These are phyloP conservation scores for Grosmannia penicillata DNA, from an alignment of 2,329 filamentous ascomycete genomes.

Conservation along the genomic window DNA sequence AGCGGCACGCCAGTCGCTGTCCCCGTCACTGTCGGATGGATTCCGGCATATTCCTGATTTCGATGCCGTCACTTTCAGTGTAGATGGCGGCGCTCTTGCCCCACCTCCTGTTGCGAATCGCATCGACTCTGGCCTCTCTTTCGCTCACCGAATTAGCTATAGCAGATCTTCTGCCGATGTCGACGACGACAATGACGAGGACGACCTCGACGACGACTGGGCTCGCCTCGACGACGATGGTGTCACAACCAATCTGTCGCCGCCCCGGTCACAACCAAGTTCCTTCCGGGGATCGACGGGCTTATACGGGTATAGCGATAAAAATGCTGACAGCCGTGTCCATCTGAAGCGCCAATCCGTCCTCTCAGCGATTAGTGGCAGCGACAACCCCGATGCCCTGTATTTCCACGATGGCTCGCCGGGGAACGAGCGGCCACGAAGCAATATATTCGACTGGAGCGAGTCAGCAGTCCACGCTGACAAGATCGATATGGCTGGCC, in stretches of 20 bases:
- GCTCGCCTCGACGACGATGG: slow-evolving; percentile 39
- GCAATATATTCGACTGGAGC: slow-evolving; percentile 67
- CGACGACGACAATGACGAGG: slow-evolving; percentile 48
- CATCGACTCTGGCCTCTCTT: slow-evolving; percentile 14
- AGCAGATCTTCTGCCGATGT: slow-evolving; percentile 42
- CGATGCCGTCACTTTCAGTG: background rate
- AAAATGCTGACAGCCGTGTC: slow-evolving; percentile 16
- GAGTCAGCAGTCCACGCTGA: slow-evolving; percentile 46
- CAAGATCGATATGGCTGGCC: slow-evolving; percentile 41
- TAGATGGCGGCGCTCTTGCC: background rate
- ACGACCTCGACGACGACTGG: slow-evolving; percentile 52
- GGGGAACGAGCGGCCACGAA: slow-evolving; percentile 37
- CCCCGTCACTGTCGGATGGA: background rate
- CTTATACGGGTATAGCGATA: background rate
- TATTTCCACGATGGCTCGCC: background rate
- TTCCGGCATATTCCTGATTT: background rate
- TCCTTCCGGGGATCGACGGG: background rate
- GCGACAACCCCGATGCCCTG: slow-evolving; percentile 21
- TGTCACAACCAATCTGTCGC: slow-evolving; percentile 40
- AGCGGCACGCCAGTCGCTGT: background rate
- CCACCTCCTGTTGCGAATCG: background rate
- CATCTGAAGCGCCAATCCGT: slow-evolving; percentile 39
- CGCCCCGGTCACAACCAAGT: slow-evolving; percentile 37
- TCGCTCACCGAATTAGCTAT: slow-evolving; percentile 23
- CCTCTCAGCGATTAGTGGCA: slow-evolving; percentile 37